These are phyloP conservation scores for Sechiopsis laciniata DNA, from an alignment of 306 rosid species.

Conservation along the genomic window DNA sequence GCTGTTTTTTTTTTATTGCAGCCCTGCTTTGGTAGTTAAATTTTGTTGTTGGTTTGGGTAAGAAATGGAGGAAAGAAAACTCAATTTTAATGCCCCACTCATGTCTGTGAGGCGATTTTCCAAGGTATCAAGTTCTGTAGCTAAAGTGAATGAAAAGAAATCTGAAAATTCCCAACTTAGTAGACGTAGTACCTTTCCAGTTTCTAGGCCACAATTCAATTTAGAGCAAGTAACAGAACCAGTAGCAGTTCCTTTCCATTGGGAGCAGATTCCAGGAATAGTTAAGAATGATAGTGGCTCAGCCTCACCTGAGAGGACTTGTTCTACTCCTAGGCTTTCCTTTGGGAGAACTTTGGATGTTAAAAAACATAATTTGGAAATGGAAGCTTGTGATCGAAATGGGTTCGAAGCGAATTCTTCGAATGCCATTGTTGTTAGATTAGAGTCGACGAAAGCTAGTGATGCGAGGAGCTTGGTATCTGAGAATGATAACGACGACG, in stretches of 20 bases:
- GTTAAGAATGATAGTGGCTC: conserved; percentile 42
- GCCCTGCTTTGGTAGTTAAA: conserved; percentile 15
- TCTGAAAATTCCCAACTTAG: conserved; percentile 28
- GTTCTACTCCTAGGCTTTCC: conserved; percentile 51
- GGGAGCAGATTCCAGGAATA: conserved; percentile 88
- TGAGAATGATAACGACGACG: conserved; percentile 27
- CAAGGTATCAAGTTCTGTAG: conserved; percentile 36
- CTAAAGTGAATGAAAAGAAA: conserved; percentile 37
- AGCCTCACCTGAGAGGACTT: conserved; percentile 29
- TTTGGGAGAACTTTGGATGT: conserved; percentile 38
- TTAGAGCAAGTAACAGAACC: conserved; percentile 65
- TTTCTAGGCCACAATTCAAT: conserved; percentile 35
- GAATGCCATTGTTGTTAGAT: conserved; percentile 22
- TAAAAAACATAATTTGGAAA: conserved; percentile 25
- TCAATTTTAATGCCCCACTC: conserved; percentile 79
- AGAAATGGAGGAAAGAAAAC: conserved; percentile 64
- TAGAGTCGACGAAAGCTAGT: conserved; percentile 31
- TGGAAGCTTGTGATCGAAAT: conserved; percentile 29
- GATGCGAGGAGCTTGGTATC: conserved; percentile 32
- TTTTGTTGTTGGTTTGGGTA: conserved; percentile 22
- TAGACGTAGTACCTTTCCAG: conserved; percentile 37
- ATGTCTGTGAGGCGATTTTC: conserved; percentile 79
- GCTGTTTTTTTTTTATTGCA: conserved; percentile 1
- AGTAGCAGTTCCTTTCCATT: conserved; percentile 77
- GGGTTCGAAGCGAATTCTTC: conserved; percentile 18